phyloP scores from a whole-genome alignment of 2,329 filamentous ascomycete genomes.

The Alternaria arbusti region DNA sequence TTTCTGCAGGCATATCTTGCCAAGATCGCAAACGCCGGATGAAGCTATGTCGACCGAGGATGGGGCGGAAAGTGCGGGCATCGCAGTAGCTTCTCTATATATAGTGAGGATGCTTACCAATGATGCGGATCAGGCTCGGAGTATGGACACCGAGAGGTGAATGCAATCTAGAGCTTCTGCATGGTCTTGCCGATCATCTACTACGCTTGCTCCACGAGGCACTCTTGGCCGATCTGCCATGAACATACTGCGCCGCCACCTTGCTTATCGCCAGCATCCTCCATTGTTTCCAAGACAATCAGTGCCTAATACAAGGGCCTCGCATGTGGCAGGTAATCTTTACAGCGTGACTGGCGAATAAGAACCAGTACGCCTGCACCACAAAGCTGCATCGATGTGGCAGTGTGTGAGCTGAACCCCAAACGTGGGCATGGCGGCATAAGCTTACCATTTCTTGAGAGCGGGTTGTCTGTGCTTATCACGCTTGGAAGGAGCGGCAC shows the following conservation, averaged over 20 bases:
- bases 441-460: slow-evolving; percentile 1
- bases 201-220: neutral
- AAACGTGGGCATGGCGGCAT: neutral
- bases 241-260: neutral
- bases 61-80: slow-evolving; percentile 6
- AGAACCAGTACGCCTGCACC: neutral
- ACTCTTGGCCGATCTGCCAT: neutral
- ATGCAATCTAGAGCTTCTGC: neutral
- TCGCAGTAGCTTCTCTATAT: neutral
- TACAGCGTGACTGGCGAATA: neutral
- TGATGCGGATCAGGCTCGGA: neutral
- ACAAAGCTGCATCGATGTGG: neutral
- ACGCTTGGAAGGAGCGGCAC: neutral
- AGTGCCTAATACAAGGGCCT: neutral
- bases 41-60: slow-evolving; percentile 4
- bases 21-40: neutral
- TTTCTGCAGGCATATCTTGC: neutral
- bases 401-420: neutral
- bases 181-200: neutral
- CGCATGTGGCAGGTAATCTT: neutral
- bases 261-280: neutral
- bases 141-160: neutral
- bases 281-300: neutral
- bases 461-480: slow-evolving; percentile 3
- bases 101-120: neutral